phyloP scores from a whole-genome alignment of 352 stramenopile species.

The Elongisporangium anandrum region DNA sequence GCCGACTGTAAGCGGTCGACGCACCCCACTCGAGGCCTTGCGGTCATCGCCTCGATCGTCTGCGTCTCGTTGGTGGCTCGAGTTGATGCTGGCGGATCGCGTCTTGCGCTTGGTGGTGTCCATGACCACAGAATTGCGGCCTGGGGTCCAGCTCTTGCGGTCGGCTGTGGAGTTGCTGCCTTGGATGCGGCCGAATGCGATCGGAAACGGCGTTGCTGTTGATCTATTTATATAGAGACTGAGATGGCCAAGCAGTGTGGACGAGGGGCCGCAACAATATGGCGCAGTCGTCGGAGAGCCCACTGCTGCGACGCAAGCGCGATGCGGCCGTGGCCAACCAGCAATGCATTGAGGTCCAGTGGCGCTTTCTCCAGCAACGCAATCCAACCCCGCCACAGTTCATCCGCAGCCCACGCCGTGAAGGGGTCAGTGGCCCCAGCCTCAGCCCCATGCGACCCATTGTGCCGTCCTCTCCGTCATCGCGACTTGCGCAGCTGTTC shows the following conservation, averaged over 20 bases:
- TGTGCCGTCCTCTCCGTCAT: neutral
- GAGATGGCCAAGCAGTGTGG: neutral
- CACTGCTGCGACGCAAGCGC: constrained; percentile 22
- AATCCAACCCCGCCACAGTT: constrained; percentile 18
- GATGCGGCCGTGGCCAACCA: constrained; percentile 15
- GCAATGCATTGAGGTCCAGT: constrained; percentile 46
- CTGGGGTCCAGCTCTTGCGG: neutral
- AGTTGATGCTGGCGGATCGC: no score
- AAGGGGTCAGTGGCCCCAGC: neutral
- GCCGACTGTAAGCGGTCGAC: neutral
- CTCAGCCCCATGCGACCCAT: neutral
- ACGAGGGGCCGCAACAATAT: neutral
- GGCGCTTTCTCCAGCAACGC: constrained; percentile 45
- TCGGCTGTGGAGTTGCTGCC: neutral
- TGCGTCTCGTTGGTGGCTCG: no score
- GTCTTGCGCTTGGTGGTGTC: neutral
- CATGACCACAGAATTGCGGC: neutral
- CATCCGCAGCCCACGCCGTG: neutral
- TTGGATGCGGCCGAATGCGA: neutral
- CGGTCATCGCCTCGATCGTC: neutral
- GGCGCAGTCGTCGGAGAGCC: constrained; percentile 9
- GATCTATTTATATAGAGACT: neutral
- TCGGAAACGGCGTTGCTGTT: neutral
- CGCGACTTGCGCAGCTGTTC: constrained; percentile 6
- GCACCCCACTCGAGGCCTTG: neutral